phyloP scores from a whole-genome alignment of 805 yeast genomes.

The Pachysolen tannophilus region DNA sequence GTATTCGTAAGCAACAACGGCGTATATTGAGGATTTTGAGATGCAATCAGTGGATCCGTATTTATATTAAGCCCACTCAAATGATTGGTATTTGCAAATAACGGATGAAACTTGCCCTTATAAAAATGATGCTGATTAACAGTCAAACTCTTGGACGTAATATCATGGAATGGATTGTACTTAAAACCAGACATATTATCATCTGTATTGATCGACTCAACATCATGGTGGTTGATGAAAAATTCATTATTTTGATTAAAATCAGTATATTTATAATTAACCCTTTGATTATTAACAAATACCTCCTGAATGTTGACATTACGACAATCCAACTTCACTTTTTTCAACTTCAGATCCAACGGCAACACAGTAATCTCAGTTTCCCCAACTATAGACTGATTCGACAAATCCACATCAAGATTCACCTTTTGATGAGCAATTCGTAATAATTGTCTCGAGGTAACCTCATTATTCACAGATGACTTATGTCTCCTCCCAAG shows the following conservation, averaged over 20 bases:
- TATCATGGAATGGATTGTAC: constrained; percentile 28
- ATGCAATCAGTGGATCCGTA: constrained; percentile 15
- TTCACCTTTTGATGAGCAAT: constrained; percentile 81
- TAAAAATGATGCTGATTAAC: constrained; percentile 54
- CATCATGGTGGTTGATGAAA: constrained; percentile 22
- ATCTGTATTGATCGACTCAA: constrained; percentile 20
- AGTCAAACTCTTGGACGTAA: constrained; percentile 30
- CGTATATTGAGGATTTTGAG: constrained; percentile 15
- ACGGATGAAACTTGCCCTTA: constrained; percentile 41
- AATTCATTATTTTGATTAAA: constrained; percentile 27
- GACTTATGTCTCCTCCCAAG: background rate
- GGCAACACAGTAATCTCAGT: constrained; percentile 85
- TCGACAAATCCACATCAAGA: constrained; percentile 71
- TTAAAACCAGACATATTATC: constrained; percentile 11
- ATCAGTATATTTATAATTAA: constrained; percentile 51
- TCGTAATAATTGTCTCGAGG: constrained; percentile 41
- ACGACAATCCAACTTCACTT: constrained; percentile 71
- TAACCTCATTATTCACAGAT: constrained; percentile 13
- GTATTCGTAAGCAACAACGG: constrained; percentile 31
- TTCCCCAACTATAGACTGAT: constrained; percentile 51
- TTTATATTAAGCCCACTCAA: constrained; percentile 21
- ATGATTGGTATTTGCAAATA: constrained; percentile 39
- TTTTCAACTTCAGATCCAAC: constrained; percentile 44
- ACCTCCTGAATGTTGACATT: constrained; percentile 61
- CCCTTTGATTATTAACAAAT: constrained; percentile 52